Percentiles rank a stretch among this genome's conserved stretches.
Evolutionary conservation across 2,329 filamentous ascomycete genomes (phyloP).

Genomic region (Pseudopyricularia javanii): DNA sequence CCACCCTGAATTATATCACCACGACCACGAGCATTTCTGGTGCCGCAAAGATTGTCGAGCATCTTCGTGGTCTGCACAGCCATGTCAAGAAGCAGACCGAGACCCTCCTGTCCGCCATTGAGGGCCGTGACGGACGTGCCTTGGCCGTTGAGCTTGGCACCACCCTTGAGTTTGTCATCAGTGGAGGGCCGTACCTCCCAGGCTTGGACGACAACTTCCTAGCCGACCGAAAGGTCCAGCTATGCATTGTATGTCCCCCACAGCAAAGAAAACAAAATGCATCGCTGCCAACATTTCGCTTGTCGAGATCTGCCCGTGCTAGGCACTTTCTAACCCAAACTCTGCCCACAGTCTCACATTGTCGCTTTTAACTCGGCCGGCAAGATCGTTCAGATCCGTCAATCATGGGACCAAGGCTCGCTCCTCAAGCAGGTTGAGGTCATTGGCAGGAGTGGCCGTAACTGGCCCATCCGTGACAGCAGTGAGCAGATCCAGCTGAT

Average conservation of each 20-base stretch:
- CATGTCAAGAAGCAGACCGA: slow-evolving; percentile 76
- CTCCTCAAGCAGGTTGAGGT: slow-evolving; percentile 88
- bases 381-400: slow-evolving; percentile 77
- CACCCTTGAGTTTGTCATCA: slow-evolving; percentile 65
- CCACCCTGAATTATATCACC: slow-evolving; percentile 76
- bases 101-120: slow-evolving; percentile 60
- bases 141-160: slow-evolving; percentile 73
- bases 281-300: neutral
- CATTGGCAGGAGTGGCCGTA: slow-evolving; percentile 78
- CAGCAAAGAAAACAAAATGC: neutral
- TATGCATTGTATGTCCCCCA: slow-evolving; percentile 60
- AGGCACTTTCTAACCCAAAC: slow-evolving; percentile 1
- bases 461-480: slow-evolving; percentile 89
- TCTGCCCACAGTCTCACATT: slow-evolving; percentile 57
- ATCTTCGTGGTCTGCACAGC: slow-evolving; percentile 58
- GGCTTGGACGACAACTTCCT: slow-evolving; percentile 91
- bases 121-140: slow-evolving; percentile 46
- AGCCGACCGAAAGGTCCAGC: slow-evolving; percentile 63
- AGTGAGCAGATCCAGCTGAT: slow-evolving; percentile 75
- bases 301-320: slow-evolving; percentile 3
- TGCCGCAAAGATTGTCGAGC: slow-evolving; percentile 67
- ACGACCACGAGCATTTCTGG: slow-evolving; percentile 67
- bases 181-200: slow-evolving; percentile 79
- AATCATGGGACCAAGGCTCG: slow-evolving; percentile 91
- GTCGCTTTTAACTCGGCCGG: slow-evolving; percentile 67